Evolutionary conservation across 257 asterid genomes (phyloP).

Genomic region (Sherardia arvensis): DNA sequence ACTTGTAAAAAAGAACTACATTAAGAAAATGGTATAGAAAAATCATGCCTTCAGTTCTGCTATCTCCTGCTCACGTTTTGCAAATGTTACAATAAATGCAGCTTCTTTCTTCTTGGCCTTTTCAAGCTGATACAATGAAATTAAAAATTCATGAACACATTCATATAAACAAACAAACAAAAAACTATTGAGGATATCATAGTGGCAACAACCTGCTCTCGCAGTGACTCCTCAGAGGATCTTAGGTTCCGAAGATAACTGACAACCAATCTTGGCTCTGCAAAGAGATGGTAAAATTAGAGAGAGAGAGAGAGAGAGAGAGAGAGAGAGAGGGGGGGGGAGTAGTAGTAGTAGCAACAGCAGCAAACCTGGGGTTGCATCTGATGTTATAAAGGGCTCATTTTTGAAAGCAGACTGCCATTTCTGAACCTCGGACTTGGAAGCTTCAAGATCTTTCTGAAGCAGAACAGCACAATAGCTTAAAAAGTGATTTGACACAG

Average conservation of each 20-base stretch:
- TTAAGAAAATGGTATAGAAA: neutral
- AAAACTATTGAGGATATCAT: neutral
- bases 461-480: conserved; percentile 8
- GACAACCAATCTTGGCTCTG: conserved; percentile 64
- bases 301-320: neutral
- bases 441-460: conserved; percentile 69
- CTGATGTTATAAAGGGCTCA: conserved; percentile 57
- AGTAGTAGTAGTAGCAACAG: neutral
- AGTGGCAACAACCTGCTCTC: conserved; percentile 66
- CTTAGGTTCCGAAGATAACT: conserved; percentile 68
- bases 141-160: conserved; percentile 2
- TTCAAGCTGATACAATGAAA: conserved; percentile 53
- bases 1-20: neutral
- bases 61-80: conserved; percentile 98
- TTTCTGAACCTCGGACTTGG: conserved; percentile 77
- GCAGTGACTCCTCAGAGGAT: conserved; percentile 81
- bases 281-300: neutral
- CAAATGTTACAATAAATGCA: conserved; percentile 92
- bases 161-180: neutral
- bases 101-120: conserved; percentile 95
- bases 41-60: conserved; percentile 85
- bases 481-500: neutral
- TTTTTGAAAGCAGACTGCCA: conserved; percentile 91
- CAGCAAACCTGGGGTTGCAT: conserved; percentile 59
- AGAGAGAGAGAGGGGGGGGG: neutral